Conservation (phyloP, 495 filamentous ascomycete genomes). For the Aspergillus olivimuriae region DNA sequence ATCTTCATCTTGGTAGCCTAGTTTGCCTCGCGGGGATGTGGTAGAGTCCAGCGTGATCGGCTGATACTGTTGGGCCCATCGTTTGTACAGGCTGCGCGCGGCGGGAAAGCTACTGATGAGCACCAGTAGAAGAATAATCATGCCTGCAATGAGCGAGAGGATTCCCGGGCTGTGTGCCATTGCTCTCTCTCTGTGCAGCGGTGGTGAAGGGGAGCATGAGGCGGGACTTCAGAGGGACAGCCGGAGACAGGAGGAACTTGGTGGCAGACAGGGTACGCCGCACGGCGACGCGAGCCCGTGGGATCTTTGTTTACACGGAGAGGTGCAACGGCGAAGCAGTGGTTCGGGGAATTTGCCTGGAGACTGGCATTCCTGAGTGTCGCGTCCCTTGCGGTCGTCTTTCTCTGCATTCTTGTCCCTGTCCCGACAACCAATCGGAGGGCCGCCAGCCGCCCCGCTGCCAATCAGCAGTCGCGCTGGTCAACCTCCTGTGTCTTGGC, state of each 20-base stretch:
- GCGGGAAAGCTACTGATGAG: constrained; percentile 1
- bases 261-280: background rate
- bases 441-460: too few relatives aligned
- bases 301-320: too few relatives aligned
- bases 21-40: too few relatives aligned
- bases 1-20: constrained; percentile 15
- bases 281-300: background rate
- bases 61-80: background rate
- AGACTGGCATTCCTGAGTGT: too few relatives aligned
- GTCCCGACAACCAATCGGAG: too few relatives aligned
- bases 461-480: too few relatives aligned
- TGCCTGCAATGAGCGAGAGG: background rate
- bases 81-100: background rate
- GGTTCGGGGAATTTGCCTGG: too few relatives aligned
- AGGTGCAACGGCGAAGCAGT: too few relatives aligned
- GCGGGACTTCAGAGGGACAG: background rate
- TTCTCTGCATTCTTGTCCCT: too few relatives aligned
- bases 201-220: background rate
- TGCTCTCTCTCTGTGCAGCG: background rate
- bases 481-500: too few relatives aligned
- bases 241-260: background rate
- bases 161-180: constrained; percentile 2
- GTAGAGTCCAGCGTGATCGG: constrained; percentile 18
- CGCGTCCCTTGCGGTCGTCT: too few relatives aligned
- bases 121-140: constrained; percentile 1